Evolutionary conservation across 148 eudicot genomes (phyloP), one percentile per base, ranked within the genome.

Genomic region (Dianthus caryophyllus): DNA sequence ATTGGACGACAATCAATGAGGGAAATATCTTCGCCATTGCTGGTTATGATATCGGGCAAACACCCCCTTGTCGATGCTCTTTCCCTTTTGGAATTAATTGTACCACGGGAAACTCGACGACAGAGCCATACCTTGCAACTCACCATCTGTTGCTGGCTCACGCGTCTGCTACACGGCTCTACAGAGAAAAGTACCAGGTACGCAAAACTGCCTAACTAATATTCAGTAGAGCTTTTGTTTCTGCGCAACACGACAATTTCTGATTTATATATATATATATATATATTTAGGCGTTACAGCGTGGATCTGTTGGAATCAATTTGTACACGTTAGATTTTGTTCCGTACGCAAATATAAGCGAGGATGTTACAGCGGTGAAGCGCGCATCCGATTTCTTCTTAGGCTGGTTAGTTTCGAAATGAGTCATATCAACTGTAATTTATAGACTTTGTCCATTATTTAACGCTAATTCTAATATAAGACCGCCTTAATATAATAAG

Each of bases 1-100:
- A 85, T n/a, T 90, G 96, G 93, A 81, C 82, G 39, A 87, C 93
- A 0, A 30, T 85, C 6, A 85, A 90, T 29, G 88, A 90, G 68
- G 77, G 55, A 15, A 88, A 88, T 56, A 47, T 83, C 33, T 72
- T 73, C 51, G 58, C 69, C 4, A 1, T 69, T 8, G 68, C 71
- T 43, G 84, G 83, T 16, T 84, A 83, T 80, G 83, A 75, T 65
- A 1, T 9, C 0, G 85, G 88, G 20, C 0, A 39, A 0, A 46
- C 56, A 5, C 81, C 92, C n/a, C 92, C 92, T 10, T 36, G 25
- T 18, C 73, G 75, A 13, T 87, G 87, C 54, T 87, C 83, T 55
- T 8, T 51, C 1, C 76, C 80, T 20, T 74, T 76, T 36, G 72
- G 80, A 22, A 2, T 16, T 2, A 41, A 52, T 11, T 84, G 92